Evolutionary conservation across 1,284 basidiomycete species (phyloP), one percentile per base, ranked within the genome.

Genomic region (Trichosporon sp.): DNA sequence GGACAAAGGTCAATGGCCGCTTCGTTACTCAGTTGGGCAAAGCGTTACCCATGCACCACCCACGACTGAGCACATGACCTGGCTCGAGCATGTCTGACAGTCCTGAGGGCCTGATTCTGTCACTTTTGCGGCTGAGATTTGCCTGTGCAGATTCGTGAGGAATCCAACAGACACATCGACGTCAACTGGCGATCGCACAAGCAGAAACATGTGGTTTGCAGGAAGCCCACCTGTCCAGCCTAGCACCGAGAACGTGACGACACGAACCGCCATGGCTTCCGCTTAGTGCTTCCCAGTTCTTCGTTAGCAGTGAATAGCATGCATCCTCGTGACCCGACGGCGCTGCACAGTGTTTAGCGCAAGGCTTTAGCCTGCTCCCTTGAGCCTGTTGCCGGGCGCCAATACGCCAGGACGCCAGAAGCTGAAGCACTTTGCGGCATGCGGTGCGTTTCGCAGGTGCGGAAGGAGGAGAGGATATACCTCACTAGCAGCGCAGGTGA

Each of bases 41-140:
- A 54, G 51, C 51, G 51, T 54, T 54, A 54, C 51, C 51, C 51
- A 54, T 54, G 51, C 51, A 54, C 51, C 51, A 54, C 51, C 51
- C 51, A 54, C 51, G 51, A 54, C 21, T 26, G 51, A 6, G 51
- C 51, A 54, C 51, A 54, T 54, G 51, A 54, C 51, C 51, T 10
- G 7, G n/a, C 51, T 54, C 51, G 19, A 26, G 51, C 21, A 5
- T 54, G 51, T 26, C 51, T 21, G 51, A 21, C 19, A 7, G 51
- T 21, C 51, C 21, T 19, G 51, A 11, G 19, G 51, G 51, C 21
- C 51, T 54, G 51, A 19, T 54, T 54, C 51, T 21, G 51, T 54
- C 19, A 54, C 51, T 21, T 19, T 6, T 21, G 46, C 14, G 46
- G 19, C n/a, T 48, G 19, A 48, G 16, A 3, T 10, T 7, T 48